Evolutionary conservation across 441 rosid genomes (phyloP), one percentile per base, ranked within the genome.

Genomic region (Bruguiera hainesii): DNA sequence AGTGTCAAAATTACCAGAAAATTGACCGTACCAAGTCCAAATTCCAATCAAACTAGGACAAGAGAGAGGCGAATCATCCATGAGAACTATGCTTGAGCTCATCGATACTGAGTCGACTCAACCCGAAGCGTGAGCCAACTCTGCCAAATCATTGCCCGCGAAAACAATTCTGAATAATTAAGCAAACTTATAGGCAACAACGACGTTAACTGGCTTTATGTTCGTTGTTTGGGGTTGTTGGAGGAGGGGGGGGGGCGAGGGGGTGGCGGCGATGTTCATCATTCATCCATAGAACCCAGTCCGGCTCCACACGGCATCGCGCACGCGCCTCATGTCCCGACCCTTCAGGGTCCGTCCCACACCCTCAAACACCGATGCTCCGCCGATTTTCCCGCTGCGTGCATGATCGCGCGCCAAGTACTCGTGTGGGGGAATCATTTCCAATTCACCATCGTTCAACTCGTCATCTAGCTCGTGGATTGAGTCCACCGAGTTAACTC

Each of bases 341-440:
- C 97, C 94, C 60, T 90, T 90, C 1, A 90, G 83, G 46, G 97
- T 88, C 60, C 94, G 83, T 3, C 97, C 97, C 60, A 85, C 87
- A 18, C 97, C 97, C 64, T 85, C 87, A 29, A 81, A 78, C 46
- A 86, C 88, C 23, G 97, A 90, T 20, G 83, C 79, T 11, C 82
- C 87, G 11, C 79, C 82, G 68, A 66, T 62, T 63, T 80, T 83
- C 72, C 74, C 63, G 64, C 80, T 80, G 19, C 83, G 63, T 4
- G 80, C 80, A 53, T 84, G 71, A 33, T 70, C 85, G 67, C 85
- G 87, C 52, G 97, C 91, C 51, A 90, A 58, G 71, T 91, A 91
- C 82, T 87, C 97, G 64, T 94, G 98, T 42, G 98, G 98, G 18
- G 98, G 98, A 51, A 94, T 76, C 90, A 93, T 81, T 78, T 80